Conservation (phyloP, 2,329 filamentous ascomycete species). For the Colletotrichum shisoi region DNA sequence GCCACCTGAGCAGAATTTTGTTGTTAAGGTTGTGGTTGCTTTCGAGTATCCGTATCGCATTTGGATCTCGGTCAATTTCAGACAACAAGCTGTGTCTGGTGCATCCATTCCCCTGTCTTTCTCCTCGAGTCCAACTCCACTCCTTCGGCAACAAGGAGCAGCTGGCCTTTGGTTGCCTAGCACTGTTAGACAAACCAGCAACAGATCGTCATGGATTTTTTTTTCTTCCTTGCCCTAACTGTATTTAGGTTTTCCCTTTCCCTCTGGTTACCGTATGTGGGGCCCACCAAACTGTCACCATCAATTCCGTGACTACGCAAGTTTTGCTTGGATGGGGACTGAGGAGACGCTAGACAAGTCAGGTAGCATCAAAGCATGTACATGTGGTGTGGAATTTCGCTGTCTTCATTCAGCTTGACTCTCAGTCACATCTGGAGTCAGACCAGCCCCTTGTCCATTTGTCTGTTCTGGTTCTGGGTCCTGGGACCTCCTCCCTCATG, state of each 20-base stretch:
- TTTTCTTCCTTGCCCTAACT: neutral
- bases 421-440: neutral
- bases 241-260: neutral
- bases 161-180: neutral
- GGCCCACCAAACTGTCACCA: slow-evolving; percentile 10
- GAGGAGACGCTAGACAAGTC: slow-evolving; percentile 26
- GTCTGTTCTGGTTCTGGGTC: neutral
- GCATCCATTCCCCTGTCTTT: neutral
- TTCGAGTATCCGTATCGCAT: neutral
- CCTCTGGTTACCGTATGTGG: slow-evolving; percentile 6
- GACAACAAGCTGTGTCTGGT: neutral
- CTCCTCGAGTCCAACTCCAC: neutral
- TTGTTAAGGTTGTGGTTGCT: neutral
- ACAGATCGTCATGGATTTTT: neutral
- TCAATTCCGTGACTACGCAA: slow-evolving; percentile 9
- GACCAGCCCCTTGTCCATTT: neutral
- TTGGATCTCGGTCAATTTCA: neutral
- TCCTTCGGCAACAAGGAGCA: neutral
- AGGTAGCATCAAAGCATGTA: neutral
- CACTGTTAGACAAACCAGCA: neutral
- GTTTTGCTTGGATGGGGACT: slow-evolving; percentile 15
- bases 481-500: neutral
- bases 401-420: slow-evolving; percentile 2
- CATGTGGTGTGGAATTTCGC: neutral
- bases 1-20: neutral